Base-by-base conservation (phyloP, 106 monocot species). In the Cymbidium sinense region DNA sequence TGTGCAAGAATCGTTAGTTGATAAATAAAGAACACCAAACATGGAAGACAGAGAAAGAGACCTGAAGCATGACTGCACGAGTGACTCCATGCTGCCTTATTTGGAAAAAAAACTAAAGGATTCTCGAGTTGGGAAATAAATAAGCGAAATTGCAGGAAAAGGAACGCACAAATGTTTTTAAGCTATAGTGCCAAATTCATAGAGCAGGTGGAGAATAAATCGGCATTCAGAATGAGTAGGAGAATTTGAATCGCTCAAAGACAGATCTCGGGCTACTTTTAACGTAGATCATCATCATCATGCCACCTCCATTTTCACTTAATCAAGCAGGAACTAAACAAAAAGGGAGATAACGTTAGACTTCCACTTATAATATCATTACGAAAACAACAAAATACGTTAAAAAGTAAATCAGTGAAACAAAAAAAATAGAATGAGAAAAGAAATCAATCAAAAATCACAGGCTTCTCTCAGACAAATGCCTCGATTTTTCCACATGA, bases 401-500 rank as follows among this genome's bases (percentile, higher is more conserved):
- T 50, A 28, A 30, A 17, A 47, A 31, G 28, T 44, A 12, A 50
- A 30, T 13, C 7, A 25, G 25, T 25, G 15, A 17, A 11, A 47
- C 12, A 47, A 2, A 17, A 15, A 47, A 7, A 7, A 25, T 25
- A 61, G 61, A 61, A 23, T 9, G 13, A n/a, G 61, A 25, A 21
- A 18, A 21, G 21, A 61, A 25, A 61, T 25, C 25, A 61, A 61
- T 7, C 61, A 61, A 61, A n/a, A n/a, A n/a, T n/a, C 8, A 3
- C 20, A 58, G 21, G 6, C 25, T 77, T 77, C 77, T 77, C 77
- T 77, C 77, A 77, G 58, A 61, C 58, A 77, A 77, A 62, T 77
- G 77, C 77, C 77, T 77, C 77, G 61, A 77, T 77, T 77, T 13
- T 50, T 76, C 76, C 76, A 76, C 76, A 76, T 58, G 58, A 58